Percentiles rank a stretch among this genome's conserved stretches.
Evolutionary conservation across 805 yeast species (phyloP).

Genomic region (Suhomyces tanzawaensis): DNA sequence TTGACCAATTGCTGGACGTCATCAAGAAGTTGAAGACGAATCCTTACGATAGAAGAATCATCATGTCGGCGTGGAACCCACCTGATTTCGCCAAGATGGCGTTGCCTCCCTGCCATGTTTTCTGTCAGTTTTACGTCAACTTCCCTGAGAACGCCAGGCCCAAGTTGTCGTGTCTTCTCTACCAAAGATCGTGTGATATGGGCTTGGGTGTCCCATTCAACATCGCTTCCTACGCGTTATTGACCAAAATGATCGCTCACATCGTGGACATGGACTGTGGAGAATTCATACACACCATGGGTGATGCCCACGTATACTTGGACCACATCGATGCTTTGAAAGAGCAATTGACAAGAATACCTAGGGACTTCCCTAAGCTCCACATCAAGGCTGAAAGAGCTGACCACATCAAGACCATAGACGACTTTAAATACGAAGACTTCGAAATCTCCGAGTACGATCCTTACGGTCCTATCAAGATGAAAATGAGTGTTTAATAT

Average conservation of each 20-base stretch:
- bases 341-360: conserved; percentile 72
- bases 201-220: conserved; percentile 99
- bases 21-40: conserved; percentile 77
- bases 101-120: conserved; percentile 96
- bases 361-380: conserved; percentile 79
- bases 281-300: conserved; percentile 91
- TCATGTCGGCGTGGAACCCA: conserved; percentile 98
- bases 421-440: conserved; percentile 86
- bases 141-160: conserved; percentile 67
- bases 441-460: conserved; percentile 77
- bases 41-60: conserved; percentile 93
- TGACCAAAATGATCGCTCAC: conserved; percentile 93
- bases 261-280: conserved; percentile 96
- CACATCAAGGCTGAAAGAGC: conserved; percentile 56
- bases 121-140: conserved; percentile 90
- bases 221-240: conserved; percentile 91
- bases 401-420: conserved; percentile 58
- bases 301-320: conserved; percentile 93
- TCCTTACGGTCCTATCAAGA: conserved; percentile 80
- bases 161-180: conserved; percentile 78
- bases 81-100: conserved; percentile 95
- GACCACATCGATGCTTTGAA: conserved; percentile 91
- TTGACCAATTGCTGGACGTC: conserved; percentile 81
- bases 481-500: conserved; percentile 91
- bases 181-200: conserved; percentile 99